Evolutionary conservation across 352 stramenopile species (phyloP).

Genomic region (Aphanomyces euteiches): DNA sequence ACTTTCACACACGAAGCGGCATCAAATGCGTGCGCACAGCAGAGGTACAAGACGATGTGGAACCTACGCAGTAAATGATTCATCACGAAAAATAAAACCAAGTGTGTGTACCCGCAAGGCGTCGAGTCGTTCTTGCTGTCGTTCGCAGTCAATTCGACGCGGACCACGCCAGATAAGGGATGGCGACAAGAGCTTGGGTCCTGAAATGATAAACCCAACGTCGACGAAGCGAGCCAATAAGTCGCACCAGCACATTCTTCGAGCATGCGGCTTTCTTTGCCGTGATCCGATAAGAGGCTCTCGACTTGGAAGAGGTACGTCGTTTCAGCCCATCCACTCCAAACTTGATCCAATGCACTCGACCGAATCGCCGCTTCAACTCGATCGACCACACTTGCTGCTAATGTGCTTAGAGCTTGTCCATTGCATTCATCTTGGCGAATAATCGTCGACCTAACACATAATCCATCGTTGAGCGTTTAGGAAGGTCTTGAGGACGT

Average conservation of each 20-base stretch:
- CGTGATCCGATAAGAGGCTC: slow-evolving; percentile 90
- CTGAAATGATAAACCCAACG: slow-evolving; percentile 75
- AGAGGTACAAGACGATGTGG: slow-evolving; percentile 56
- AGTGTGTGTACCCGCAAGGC: too few species aligned
- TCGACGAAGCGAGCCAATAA: slow-evolving; percentile 69
- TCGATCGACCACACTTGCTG: slow-evolving; percentile 34
- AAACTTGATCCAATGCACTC: neutral
- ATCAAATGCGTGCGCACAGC: slow-evolving; percentile 43
- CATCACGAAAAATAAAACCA: too few species aligned
- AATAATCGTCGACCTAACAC: slow-evolving; percentile 39
- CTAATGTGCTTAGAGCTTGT: slow-evolving; percentile 66
- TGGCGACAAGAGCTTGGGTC: slow-evolving; percentile 38
- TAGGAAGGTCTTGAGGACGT: neutral
- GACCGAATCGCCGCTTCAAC: neutral
- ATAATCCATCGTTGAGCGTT: neutral
- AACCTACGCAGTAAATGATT: slow-evolving; percentile 30
- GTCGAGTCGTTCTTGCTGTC: too few species aligned
- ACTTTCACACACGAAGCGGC: slow-evolving; percentile 42
- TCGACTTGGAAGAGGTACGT: slow-evolving; percentile 87
- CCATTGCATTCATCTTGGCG: slow-evolving; percentile 74
- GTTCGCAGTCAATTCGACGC: too few species aligned
- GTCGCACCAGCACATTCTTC: slow-evolving; percentile 81
- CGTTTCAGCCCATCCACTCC: neutral
- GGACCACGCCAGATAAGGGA: slow-evolving; percentile 26
- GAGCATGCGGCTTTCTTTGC: slow-evolving; percentile 95